phyloP scores from a whole-genome alignment of 768 basidiomycete genomes.

The Boletus coccyginus region DNA sequence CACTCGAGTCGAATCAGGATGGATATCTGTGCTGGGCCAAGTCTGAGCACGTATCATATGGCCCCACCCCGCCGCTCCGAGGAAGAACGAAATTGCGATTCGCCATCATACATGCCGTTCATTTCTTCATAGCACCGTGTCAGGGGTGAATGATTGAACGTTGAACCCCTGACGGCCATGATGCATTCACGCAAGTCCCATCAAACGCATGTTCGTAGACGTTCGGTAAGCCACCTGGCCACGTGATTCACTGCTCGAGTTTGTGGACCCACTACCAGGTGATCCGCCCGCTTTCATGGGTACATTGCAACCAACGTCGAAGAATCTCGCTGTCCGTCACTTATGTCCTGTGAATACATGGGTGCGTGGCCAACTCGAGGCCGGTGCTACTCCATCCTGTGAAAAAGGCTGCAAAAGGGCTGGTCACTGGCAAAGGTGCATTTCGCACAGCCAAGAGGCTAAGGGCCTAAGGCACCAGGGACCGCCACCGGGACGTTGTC shows the following conservation, averaged over 20 bases:
- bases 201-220: constrained; percentile 18
- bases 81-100: constrained; percentile 12
- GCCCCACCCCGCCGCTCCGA: constrained; percentile 11
- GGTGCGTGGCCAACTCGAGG: constrained; percentile 14
- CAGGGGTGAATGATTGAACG: constrained; percentile 5
- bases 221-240: constrained; percentile 3
- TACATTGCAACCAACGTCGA: neutral
- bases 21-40: too few species aligned
- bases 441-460: constrained; percentile 13
- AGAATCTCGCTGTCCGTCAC: neutral
- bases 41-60: neutral
- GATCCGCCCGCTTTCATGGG: neutral
- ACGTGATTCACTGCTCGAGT: too few species aligned
- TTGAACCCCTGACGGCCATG: constrained; percentile 24
- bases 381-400: neutral
- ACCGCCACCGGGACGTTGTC: constrained; percentile 3
- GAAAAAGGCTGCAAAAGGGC: constrained; percentile 2
- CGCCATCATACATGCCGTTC: constrained; percentile 26
- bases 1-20: neutral
- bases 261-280: too few species aligned
- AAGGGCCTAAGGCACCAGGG: constrained; percentile 25
- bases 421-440: constrained; percentile 2
- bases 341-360: neutral
- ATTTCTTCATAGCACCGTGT: constrained; percentile 15
- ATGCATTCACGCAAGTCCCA: constrained; percentile 19